Conservation (phyloP, 2,329 filamentous ascomycete genomes). For the Hypoxylon sp. region DNA sequence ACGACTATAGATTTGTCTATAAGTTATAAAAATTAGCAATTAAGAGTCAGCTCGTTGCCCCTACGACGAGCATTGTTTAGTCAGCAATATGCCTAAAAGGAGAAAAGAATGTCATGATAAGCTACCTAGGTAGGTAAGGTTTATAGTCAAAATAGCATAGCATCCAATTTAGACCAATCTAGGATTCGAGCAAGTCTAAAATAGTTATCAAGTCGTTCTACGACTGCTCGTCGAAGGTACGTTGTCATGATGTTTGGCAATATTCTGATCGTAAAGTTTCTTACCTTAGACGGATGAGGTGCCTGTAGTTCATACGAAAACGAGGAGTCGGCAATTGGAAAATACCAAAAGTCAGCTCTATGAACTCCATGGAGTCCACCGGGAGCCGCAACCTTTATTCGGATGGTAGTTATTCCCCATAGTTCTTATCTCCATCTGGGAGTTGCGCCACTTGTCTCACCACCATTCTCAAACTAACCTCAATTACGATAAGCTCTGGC, state of each 20-base stretch:
- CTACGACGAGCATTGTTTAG: neutral
- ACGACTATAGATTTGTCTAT: neutral
- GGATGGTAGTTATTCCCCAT: neutral
- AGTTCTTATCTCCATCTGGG: neutral
- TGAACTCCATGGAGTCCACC: neutral
- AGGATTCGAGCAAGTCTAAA: neutral
- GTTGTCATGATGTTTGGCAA: neutral
- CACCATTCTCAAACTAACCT: neutral
- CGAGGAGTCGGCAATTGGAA: neutral
- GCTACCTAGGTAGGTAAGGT: no score
- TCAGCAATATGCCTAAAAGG: neutral
- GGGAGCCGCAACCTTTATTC: neutral
- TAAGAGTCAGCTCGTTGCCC: neutral
- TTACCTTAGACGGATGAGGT: neutral
- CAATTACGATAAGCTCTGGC: neutral
- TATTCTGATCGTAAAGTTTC: neutral
- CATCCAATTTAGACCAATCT: neutral
- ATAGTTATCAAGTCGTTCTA: neutral
- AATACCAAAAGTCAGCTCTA: neutral
- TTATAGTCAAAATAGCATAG: neutral
- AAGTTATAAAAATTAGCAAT: neutral
- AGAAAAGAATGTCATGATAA: neutral
- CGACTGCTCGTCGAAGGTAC: neutral
- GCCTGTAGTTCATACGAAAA: neutral
- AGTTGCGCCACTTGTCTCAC: constrained; percentile 2